These are phyloP conservation scores for Solioccasus polychromus DNA, from an alignment of 768 basidiomycete species.

Conservation along the genomic window DNA sequence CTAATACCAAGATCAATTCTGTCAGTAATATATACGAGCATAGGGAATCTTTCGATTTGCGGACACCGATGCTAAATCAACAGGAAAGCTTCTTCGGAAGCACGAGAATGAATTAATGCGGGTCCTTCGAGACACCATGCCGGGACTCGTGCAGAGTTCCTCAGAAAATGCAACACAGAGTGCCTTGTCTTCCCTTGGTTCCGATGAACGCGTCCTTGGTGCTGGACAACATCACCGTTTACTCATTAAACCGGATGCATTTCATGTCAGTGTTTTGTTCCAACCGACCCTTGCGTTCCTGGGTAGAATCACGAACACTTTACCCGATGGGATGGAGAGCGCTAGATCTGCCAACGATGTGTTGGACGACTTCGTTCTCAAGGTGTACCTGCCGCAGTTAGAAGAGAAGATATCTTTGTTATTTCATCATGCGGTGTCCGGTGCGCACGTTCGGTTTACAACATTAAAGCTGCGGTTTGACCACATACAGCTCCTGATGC, in stretches of 20 bases:
- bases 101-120: constrained; percentile 85
- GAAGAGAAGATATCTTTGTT: constrained; percentile 89
- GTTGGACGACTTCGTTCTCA: constrained; percentile 89
- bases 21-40: neutral
- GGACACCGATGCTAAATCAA: constrained; percentile 79
- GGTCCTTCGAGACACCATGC: constrained; percentile 86
- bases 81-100: constrained; percentile 61
- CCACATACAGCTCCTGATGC: constrained; percentile 67
- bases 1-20: neutral
- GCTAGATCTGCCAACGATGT: constrained; percentile 66
- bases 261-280: constrained; percentile 93
- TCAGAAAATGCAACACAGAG: constrained; percentile 60
- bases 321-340: constrained; percentile 71
- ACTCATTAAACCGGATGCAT: constrained; percentile 87
- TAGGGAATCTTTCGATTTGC: constrained; percentile 89
- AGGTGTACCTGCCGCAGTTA: constrained; percentile 89
- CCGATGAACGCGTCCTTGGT: constrained; percentile 73
- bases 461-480: constrained; percentile 1
- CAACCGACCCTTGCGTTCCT: constrained; percentile 89
- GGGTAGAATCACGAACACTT: constrained; percentile 61
- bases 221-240: constrained; percentile 79
- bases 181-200: constrained; percentile 55
- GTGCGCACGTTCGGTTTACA: constrained; percentile 36
- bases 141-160: constrained; percentile 80
- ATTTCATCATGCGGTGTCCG: constrained; percentile 82